Conservation (phyloP, 768 basidiomycete species). For the Mycena maculata region DNA sequence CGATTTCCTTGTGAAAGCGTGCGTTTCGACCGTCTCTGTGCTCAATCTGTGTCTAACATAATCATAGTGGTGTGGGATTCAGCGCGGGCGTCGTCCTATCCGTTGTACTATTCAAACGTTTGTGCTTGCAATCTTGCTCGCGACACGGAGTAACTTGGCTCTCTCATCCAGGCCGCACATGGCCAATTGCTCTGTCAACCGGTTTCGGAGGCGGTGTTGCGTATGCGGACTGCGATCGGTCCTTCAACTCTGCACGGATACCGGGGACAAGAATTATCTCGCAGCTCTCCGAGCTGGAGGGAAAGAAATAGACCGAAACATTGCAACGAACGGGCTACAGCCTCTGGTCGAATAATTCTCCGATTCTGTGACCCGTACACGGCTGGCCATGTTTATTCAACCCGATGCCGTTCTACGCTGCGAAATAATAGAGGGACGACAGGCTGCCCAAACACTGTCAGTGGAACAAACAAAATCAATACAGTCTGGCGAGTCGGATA, state of each 20-base stretch:
- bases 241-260: conserved; percentile 91
- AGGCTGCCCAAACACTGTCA: neutral
- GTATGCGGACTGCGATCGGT: conserved; percentile 92
- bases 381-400: conserved; percentile 26
- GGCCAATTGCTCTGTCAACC: conserved; percentile 88
- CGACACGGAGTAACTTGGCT: conserved; percentile 20
- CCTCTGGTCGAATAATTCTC: neutral
- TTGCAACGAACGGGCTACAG: neutral
- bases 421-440: conserved; percentile 28
- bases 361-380: no score
- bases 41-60: conserved; percentile 19
- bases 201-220: conserved; percentile 91
- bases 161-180: conserved; percentile 78
- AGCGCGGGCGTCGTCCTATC: conserved; percentile 89
- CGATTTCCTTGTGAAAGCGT: conserved; percentile 90
- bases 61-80: conserved; percentile 83
- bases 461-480: neutral
- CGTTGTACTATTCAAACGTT: conserved; percentile 92
- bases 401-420: conserved; percentile 3
- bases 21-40: conserved; percentile 42
- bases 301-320: conserved; percentile 15
- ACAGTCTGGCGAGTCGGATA: no score
- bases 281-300: conserved; percentile 37
- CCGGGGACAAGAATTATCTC: conserved; percentile 84
- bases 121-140: conserved; percentile 48